A percentile compares a stretch with the other conserved stretches of the same genome.
These are phyloP conservation scores for Trametes cinnabarina DNA, from an alignment of 768 basidiomycete genomes.

Conservation along the genomic window DNA sequence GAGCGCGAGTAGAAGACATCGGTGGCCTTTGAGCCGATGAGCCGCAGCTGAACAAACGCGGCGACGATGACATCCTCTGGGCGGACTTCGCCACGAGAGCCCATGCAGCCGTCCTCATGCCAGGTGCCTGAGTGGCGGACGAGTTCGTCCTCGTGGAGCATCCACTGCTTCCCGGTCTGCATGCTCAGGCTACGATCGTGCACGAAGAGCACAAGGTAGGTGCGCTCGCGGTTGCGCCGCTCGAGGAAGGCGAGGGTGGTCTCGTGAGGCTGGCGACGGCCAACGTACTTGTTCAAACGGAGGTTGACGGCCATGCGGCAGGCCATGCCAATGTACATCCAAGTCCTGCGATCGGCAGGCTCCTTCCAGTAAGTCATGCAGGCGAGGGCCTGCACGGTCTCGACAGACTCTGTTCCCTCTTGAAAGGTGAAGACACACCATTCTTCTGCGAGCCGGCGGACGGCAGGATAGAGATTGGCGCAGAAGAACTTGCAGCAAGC, in stretches of 20 bases:
- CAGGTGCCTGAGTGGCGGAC: conserved; percentile 66
- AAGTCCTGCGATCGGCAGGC: conserved; percentile 81
- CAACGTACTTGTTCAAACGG: conserved; percentile 67
- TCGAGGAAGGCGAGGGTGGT: conserved; percentile 65
- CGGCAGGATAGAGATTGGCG: conserved; percentile 61
- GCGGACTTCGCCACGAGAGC: conserved; percentile 36
- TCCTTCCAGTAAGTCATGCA: conserved; percentile 90
- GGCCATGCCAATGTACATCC: conserved; percentile 87
- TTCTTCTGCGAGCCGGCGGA: conserved; percentile 70
- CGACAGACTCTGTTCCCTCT: conserved; percentile 76
- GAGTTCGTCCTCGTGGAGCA: conserved; percentile 84
- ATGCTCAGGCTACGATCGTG: conserved; percentile 85
- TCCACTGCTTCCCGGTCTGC: conserved; percentile 85
- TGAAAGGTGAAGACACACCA: conserved; percentile 76
- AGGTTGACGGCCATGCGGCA: conserved; percentile 88
- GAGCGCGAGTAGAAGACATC: conserved; percentile 62
- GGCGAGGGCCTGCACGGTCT: conserved; percentile 86
- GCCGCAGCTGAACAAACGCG: conserved; percentile 73
- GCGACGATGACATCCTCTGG: conserved; percentile 82
- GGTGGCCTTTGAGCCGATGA: conserved; percentile 62
- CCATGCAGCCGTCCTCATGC: conserved; percentile 58
- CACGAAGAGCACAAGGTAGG: conserved; percentile 81
- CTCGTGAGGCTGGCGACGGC: conserved; percentile 56
- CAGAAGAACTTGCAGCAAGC: conserved; percentile 84
- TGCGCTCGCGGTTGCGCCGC: conserved; percentile 81